Evolutionary conservation across 805 yeast species (phyloP).

Genomic region (Kazachstania viticola): DNA sequence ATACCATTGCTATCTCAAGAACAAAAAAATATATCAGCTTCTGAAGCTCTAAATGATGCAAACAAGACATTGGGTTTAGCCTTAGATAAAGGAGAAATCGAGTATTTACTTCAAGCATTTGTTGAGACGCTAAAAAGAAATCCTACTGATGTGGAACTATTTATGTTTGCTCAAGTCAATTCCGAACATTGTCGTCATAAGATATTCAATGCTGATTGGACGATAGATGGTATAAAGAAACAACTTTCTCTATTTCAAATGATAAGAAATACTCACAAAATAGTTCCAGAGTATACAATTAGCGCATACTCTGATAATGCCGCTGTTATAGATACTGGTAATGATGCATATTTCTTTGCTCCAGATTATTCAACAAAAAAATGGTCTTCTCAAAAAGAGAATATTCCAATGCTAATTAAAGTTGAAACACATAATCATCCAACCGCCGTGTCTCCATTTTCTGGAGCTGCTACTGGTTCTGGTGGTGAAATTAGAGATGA

Average conservation of each 20-base stretch:
- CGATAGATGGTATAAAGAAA: slow-evolving; percentile 71
- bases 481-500: slow-evolving; percentile 99
- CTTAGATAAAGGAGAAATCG: slow-evolving; percentile 87
- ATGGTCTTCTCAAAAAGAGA: slow-evolving; percentile 68
- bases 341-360: slow-evolving; percentile 62
- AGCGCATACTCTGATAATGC: slow-evolving; percentile 97
- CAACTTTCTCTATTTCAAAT: slow-evolving; percentile 74
- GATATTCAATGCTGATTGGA: slow-evolving; percentile 98
- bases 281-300: slow-evolving; percentile 70
- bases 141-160: slow-evolving; percentile 95
- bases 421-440: slow-evolving; percentile 99
- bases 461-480: slow-evolving; percentile 99
- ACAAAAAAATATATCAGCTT: slow-evolving; percentile 9
- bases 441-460: slow-evolving; percentile 96
- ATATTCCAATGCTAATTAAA: slow-evolving; percentile 80
- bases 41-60: slow-evolving; percentile 29
- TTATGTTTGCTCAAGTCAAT: slow-evolving; percentile 99
- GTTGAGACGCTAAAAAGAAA: slow-evolving; percentile 64
- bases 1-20: slow-evolving; percentile 45
- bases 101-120: slow-evolving; percentile 76
- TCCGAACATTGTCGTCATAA: slow-evolving; percentile 99
- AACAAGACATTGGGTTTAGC: slow-evolving; percentile 85
- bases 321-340: slow-evolving; percentile 56
- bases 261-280: slow-evolving; percentile 87
- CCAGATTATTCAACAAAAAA: slow-evolving; percentile 63